Evolutionary conservation across 306 rosid genomes (phyloP).

Genomic region (Quercus glauca): DNA sequence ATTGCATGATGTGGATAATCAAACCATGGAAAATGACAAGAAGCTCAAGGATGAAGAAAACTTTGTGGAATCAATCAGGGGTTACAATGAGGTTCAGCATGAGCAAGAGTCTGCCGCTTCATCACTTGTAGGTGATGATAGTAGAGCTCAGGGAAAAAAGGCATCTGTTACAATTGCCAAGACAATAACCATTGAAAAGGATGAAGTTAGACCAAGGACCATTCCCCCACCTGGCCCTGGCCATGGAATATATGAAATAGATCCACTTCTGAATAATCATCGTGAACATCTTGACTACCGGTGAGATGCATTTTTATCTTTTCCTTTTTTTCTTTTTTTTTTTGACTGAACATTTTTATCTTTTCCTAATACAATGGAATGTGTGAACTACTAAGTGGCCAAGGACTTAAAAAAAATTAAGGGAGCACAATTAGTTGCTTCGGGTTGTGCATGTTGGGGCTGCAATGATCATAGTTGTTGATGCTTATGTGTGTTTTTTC

Average conservation of each 20-base stretch:
- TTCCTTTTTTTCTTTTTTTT: background rate
- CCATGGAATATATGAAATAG: slow-evolving; percentile 75
- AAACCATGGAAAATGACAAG: slow-evolving; percentile 44
- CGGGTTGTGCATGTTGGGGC: slow-evolving; percentile 3
- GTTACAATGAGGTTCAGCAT: slow-evolving; percentile 30
- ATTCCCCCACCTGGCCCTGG: slow-evolving; percentile 83
- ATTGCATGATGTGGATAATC: slow-evolving; percentile 39
- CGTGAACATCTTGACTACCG: slow-evolving; percentile 85
- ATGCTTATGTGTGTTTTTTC: background rate
- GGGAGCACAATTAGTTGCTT: slow-evolving; percentile 1
- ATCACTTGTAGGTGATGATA: slow-evolving; percentile 33
- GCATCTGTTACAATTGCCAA: slow-evolving; percentile 32
- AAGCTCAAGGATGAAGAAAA: slow-evolving; percentile 13
- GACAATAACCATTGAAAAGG: slow-evolving; percentile 20
- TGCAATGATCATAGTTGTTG: background rate
- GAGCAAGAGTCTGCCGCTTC: slow-evolving; percentile 36
- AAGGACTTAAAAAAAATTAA: background rate
- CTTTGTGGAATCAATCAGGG: slow-evolving; percentile 28
- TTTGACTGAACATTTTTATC: background rate
- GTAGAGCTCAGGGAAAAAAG: slow-evolving; percentile 36
- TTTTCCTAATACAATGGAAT: background rate
- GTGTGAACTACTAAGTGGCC: slow-evolving; percentile 14
- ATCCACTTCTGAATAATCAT: slow-evolving; percentile 52
- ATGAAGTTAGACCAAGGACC: slow-evolving; percentile 33
- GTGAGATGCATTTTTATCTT: slow-evolving; percentile 40